phyloP scores from a whole-genome alignment of 176 grass and related monocot species.

The Zizania latifolia region DNA sequence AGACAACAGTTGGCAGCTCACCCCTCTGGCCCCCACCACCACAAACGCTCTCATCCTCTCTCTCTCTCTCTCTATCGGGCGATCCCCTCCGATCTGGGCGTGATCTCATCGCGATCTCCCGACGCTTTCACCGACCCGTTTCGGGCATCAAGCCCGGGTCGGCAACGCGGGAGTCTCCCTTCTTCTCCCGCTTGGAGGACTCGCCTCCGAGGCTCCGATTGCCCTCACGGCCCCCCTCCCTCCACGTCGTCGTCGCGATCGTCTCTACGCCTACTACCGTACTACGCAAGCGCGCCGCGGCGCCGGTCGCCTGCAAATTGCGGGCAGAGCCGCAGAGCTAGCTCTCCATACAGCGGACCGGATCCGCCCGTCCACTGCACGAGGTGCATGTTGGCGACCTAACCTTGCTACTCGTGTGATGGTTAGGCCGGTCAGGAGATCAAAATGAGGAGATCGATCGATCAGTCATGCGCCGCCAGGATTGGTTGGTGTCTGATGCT shows the following conservation, averaged over 20 bases:
- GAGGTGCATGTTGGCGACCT: constrained; percentile 37
- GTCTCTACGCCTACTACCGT: too few species aligned
- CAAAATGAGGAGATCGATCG: background rate
- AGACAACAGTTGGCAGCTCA: constrained; percentile 27
- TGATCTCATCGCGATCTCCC: constrained; percentile 40
- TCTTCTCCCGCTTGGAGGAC: constrained; percentile 24
- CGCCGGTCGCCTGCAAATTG: constrained; percentile 18
- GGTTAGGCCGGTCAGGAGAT: too few species aligned
- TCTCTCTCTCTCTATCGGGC: background rate
- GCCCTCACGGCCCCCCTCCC: too few species aligned
- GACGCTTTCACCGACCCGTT: background rate
- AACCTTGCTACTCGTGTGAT: too few species aligned
- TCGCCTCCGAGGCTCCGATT: too few species aligned
- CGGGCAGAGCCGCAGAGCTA: too few species aligned
- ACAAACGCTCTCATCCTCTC: background rate
- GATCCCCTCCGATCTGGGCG: constrained; percentile 35
- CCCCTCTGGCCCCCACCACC: background rate
- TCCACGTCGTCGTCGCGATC: too few species aligned
- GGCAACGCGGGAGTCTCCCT: constrained; percentile 29
- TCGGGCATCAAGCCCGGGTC: constrained; percentile 13
- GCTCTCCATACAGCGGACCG: too few species aligned
- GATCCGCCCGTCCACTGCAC: constrained; percentile 6
- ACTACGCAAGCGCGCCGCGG: too few species aligned
- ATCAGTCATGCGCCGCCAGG: background rate
- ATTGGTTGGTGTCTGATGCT: background rate